phyloP scores from a whole-genome alignment of 257 asterid species.

The Nyctanthes arbortristis region DNA sequence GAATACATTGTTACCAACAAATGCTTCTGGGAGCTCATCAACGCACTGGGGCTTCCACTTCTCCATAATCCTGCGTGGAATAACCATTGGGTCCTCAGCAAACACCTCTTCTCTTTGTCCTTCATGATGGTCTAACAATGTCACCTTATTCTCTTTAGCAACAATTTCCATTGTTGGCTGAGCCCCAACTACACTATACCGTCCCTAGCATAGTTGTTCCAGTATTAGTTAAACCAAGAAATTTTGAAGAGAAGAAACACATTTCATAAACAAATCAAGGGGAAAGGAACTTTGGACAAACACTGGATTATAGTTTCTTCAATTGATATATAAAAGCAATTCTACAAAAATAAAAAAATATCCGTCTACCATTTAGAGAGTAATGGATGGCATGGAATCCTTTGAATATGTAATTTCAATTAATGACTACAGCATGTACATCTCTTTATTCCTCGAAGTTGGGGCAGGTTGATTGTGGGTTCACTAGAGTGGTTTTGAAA shows the following conservation, averaged over 20 bases:
- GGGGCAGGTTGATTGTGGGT: too few relatives aligned
- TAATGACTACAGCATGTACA: too few relatives aligned
- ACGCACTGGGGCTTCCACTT: conserved; percentile 84
- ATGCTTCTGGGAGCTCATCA: conserved; percentile 93
- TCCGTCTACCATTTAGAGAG: not conserved
- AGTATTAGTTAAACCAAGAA: conserved; percentile 28
- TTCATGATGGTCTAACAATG: conserved; percentile 71
- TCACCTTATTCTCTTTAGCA: conserved; percentile 84
- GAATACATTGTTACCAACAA: conserved; percentile 66
- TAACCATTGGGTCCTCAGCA: conserved; percentile 87
- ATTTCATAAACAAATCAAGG: not conserved
- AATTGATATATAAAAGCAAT: not conserved
- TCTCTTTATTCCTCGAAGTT: too few relatives aligned
- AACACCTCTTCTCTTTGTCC: conserved; percentile 58
- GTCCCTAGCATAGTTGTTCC: conserved; percentile 62
- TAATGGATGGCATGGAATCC: not conserved
- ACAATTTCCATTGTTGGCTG: conserved; percentile 96
- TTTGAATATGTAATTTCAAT: not conserved
- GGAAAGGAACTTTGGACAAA: not conserved
- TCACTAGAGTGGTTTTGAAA: not conserved
- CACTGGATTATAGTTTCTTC: conserved; percentile 2
- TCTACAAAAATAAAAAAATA: not conserved
- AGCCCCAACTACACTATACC: conserved; percentile 92
- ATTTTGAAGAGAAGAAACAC: conserved; percentile 4
- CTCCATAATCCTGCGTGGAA: conserved; percentile 88